Conservation (phyloP, 805 yeast genomes). For the Komagataella mondaviorum region DNA sequence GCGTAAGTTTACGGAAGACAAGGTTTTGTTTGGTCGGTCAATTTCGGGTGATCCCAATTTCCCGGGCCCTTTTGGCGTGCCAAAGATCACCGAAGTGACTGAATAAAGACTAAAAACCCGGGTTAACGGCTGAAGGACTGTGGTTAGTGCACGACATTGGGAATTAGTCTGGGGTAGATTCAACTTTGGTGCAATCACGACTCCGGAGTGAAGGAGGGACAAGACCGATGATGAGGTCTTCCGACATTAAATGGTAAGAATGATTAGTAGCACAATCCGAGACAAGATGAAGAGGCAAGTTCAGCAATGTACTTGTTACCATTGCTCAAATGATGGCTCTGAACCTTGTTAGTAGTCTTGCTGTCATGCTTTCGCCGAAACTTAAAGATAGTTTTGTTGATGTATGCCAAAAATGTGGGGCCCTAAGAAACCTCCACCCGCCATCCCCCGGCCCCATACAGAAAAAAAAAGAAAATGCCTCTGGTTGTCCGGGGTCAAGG, state of each 20-base stretch:
- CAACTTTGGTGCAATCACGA: background rate
- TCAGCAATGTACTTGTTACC: background rate
- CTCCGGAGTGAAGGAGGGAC: background rate
- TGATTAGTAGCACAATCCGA: background rate
- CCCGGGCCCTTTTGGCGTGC: background rate
- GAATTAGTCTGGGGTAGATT: background rate
- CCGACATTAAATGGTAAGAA: background rate
- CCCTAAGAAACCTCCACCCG: background rate
- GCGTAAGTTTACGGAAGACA: background rate
- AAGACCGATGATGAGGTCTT: background rate
- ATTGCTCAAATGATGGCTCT: background rate
- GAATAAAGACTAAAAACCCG: background rate
- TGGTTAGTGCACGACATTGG: background rate
- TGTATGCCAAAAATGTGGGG: background rate
- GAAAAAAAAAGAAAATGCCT: background rate
- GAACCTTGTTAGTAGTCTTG: background rate
- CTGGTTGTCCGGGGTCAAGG: background rate
- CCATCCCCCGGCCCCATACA: background rate
- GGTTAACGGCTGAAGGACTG: background rate
- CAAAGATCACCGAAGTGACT: background rate
- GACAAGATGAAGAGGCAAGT: background rate
- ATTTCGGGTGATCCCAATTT: background rate
- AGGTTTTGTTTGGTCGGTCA: background rate
- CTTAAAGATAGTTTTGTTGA: background rate
- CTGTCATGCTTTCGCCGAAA: background rate